Percentiles rank a stretch among this genome's conserved stretches.
Evolutionary conservation across 345 rosid genomes (phyloP).

Genomic region (Salix exigua): DNA sequence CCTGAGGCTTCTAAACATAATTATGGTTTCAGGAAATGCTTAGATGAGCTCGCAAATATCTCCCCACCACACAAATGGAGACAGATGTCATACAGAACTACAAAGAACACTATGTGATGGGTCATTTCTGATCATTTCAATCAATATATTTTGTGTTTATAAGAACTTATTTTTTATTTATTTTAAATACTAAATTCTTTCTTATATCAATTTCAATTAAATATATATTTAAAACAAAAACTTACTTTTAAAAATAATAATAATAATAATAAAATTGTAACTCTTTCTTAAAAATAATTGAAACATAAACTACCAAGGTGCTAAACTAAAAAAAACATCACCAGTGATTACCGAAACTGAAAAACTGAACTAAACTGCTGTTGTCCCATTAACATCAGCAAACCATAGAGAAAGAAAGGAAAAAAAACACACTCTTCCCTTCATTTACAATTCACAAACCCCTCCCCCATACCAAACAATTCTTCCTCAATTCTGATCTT

Average conservation of each 20-base stretch:
- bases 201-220: too few relatives aligned
- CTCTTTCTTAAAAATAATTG: too few relatives aligned
- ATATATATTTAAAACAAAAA: too few relatives aligned
- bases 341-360: background rate
- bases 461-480: background rate
- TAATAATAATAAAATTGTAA: too few relatives aligned
- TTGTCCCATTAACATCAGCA: background rate
- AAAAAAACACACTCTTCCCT: background rate
- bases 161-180: too few relatives aligned
- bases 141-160: too few relatives aligned
- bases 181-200: too few relatives aligned
- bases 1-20: background rate
- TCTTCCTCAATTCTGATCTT: background rate
- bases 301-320: too few relatives aligned
- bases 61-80: background rate
- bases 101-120: background rate
- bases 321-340: background rate
- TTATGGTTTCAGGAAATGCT: background rate
- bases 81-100: background rate
- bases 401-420: background rate
- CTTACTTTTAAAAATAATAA: too few relatives aligned
- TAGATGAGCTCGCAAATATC: background rate
- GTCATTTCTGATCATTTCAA: background rate
- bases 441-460: background rate
- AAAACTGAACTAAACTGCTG: background rate